Conservation (phyloP, 768 basidiomycete genomes). For the Stropharia rugosoannulata region DNA sequence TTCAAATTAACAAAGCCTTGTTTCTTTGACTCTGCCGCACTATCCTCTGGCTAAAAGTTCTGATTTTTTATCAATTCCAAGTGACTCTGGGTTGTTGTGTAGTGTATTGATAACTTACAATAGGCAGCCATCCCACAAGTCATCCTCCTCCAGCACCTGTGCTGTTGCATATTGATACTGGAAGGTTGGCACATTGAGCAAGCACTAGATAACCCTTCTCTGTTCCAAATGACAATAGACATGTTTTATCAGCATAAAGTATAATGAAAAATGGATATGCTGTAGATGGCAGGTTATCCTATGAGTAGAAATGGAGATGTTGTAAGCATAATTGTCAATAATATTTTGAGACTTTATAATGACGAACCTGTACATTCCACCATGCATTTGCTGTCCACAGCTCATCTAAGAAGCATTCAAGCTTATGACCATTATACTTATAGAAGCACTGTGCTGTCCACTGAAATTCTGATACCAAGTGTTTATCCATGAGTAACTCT, state of each 20-base stretch:
- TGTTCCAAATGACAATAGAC: neutral
- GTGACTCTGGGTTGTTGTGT: neutral
- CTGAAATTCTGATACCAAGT: too few species aligned
- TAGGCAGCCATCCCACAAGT: neutral
- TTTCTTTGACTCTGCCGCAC: neutral
- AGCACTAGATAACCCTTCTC: neutral
- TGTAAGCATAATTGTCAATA: too few species aligned
- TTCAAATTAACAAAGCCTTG: neutral
- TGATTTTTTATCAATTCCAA: neutral
- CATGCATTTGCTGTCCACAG: neutral
- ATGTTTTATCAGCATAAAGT: neutral
- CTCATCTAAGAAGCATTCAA: neutral
- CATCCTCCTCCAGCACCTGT: neutral
- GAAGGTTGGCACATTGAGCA: neutral
- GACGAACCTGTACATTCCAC: neutral
- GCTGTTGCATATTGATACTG: neutral
- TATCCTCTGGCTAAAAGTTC: too few species aligned
- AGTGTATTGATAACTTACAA: neutral
- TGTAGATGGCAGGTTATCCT: neutral
- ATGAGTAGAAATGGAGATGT: neutral
- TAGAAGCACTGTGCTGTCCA: too few species aligned
- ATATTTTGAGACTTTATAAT: neutral
- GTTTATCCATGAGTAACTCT: too few species aligned
- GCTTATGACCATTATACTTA: neutral
- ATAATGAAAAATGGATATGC: neutral